Evolutionary conservation across 805 yeast species (phyloP).

Genomic region (Saccharomycopsis fermentans): DNA sequence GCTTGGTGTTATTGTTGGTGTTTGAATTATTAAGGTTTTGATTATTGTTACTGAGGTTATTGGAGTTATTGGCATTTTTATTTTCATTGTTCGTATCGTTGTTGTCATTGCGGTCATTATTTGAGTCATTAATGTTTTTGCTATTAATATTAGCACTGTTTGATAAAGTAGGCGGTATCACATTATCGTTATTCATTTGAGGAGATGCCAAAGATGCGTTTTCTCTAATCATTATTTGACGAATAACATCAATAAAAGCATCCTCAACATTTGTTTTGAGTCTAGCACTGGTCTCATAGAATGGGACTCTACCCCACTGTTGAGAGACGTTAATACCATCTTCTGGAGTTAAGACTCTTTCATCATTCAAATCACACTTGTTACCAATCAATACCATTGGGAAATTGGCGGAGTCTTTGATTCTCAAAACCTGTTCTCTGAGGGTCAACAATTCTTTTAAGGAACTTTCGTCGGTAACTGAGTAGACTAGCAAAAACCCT

Average conservation of each 20-base stretch:
- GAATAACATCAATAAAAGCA: conserved; percentile 77
- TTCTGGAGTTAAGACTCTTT: conserved; percentile 65
- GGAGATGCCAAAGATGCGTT: conserved; percentile 10
- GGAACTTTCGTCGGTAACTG: conserved; percentile 69
- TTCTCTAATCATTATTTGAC: conserved; percentile 80
- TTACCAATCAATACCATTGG: conserved; percentile 91
- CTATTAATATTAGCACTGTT: conserved; percentile 1
- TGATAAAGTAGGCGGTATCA: not conserved
- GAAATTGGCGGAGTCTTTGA: conserved; percentile 64
- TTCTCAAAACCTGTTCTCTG: conserved; percentile 74
- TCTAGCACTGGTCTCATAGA: conserved; percentile 91
- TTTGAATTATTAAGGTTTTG: not conserved
- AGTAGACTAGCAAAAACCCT: conserved; percentile 81
- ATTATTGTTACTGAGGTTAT: not conserved
- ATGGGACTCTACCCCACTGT: conserved; percentile 79
- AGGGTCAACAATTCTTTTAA: conserved; percentile 68
- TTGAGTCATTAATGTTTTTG: conserved; percentile 1
- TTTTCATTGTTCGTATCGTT: not conserved
- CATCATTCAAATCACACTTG: conserved; percentile 74
- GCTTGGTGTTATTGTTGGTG: not conserved
- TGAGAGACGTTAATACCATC: conserved; percentile 79
- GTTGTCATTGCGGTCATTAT: conserved; percentile 1
- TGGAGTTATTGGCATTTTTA: not conserved
- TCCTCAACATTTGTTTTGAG: conserved; percentile 82
- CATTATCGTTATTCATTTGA: conserved; percentile 4